Evolutionary conservation across 805 yeast genomes (phyloP), one percentile per base, ranked within the genome.

Genomic region (Pichia insulana): DNA sequence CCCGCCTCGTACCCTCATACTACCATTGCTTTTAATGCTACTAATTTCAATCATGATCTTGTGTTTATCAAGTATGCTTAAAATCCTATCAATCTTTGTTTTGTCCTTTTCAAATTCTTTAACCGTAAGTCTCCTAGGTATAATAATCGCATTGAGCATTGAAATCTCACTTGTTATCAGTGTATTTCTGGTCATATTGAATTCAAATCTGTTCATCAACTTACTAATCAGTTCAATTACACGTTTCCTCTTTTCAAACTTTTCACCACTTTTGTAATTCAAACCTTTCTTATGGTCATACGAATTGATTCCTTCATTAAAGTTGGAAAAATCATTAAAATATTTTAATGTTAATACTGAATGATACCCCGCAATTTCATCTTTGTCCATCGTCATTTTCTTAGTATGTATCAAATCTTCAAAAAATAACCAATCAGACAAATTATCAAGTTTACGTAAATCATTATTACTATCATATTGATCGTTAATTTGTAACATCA

Each of bases 371-470:
- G 42, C 36, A 10, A 57, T 31, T 17, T 59, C 64, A 4, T 50
- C 53, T 7, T 73, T 64, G 20, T 69, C 62, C 38, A 78, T 52
- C 18, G 72, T 76, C 3, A 69, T 68, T 45, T 68, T 67, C 40
- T 70, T 72, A 1, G 67, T 63, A 34, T 62, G 62, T 56, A 81
- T 59, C n/a, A 62, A 37, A 56, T 89, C 97, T 48, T 79, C 74
- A 56, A 83, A 84, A 50, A 62, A 72, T 25, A 84, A 56, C 95
- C 95, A 89, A 48, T 85, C 92, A 34, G 83, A 73, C 8, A 87
- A 63, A 20, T 59, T 64, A 12, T 73, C 59, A 0, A 94, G 83
- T 49, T 80, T 80, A 8, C 50, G 50, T 22, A 85, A 61, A 37
- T 77, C 30, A 18, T 15, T 19, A 18, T 38, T 25, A 30, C 32